Evolutionary conservation across 805 yeast species (phyloP), one percentile per base, ranked within the genome.

Genomic region (Tetrapisispora fleetii): DNA sequence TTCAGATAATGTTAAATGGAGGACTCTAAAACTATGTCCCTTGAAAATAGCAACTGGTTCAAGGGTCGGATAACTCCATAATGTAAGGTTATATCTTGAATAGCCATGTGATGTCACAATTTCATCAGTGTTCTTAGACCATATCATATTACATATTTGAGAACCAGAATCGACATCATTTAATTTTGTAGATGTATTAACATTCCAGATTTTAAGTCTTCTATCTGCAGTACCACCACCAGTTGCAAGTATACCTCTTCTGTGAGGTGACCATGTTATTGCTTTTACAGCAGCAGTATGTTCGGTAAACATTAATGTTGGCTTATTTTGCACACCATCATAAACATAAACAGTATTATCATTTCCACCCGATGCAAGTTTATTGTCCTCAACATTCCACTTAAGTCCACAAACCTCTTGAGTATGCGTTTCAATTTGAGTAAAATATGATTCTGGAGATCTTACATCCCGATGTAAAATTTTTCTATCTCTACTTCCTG

Each of bases 191-290:
- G 96, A 96, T 8, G 84, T 85, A 41, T 81, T 68, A 0, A 95
- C 84, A 64, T 90, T 93, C 98, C 98, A 93, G 22, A 89, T 80
- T 64, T 90, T 86, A 56, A 93, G 83, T 37, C 82, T 76, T 49
- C 91, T 80, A 66, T 93, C 99, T 1, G 95, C 90, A 0, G 98
- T 89, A 36, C 99, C 99, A 18, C 99, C 99, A 16, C 99, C 99
- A 1, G 93, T 79, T 1, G 98, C 98, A 48, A 93, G 66, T 2
- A 90, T 75, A 1, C 98, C 97, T 48, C 97, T 72, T 62, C 88
- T 96, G 62, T 93, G 98, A 2, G 99, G 98, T 1, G 95, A 85
- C 99, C 99, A 93, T 1, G 95, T 86, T 47, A 93, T 76, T 0
- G 98, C 99, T 67, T 93, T 93, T 3, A 93, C 95, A 0, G 99